Evolutionary conservation across 2,329 filamentous ascomycete genomes (phyloP), one percentile per base, ranked within the genome.

Genomic region (Juglanconis sp.): DNA sequence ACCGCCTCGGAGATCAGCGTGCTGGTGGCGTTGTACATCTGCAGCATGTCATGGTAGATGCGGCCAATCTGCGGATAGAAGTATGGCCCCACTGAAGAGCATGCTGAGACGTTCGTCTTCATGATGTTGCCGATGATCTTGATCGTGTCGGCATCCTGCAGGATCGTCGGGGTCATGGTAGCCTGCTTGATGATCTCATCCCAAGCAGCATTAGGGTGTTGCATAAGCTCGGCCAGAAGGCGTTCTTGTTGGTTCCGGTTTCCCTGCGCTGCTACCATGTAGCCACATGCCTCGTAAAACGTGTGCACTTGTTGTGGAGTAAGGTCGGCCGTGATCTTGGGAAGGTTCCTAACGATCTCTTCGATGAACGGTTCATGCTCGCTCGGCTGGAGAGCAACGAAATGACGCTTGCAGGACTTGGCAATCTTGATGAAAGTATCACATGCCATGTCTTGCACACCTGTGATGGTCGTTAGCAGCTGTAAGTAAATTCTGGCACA

Each of bases 361-460:
- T 99, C 95, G 64, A 99, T 99, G 72, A 99, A 99, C 0, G 95
- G 91, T 74, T 99, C 95, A 56, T 80, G 88, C 79, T 99, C 95
- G 64, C 92, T 95, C 24, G 94, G 92, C 74, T 99, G 95, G 38
- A 96, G 83, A 15, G 94, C 93, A 64, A 99, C 95, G 73, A 99
- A 99, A 75, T 99, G 96, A 60, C 95, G 88, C 72, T 95, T 90
- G 78, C 95, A 99, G 75, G 98, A 96, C 74, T 96, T 94, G 32
- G 95, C 96, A 72, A 99, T 99, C 81, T 99, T 99, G 78, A 99
- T 99, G 71, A 99, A 99, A 0, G 95, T 99, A 76, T 99, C 96
- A 74, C 95, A 99, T 70, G 95, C 95, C 96, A 99, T 99, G 77
- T 99, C 95, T 77, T 99, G 96, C 32, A 99, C 95, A 80, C 92